Evolutionary conservation across 2,329 filamentous ascomycete species (phyloP), one percentile per base, ranked within the genome.

Genomic region (Ceratocystis colombiana): DNA sequence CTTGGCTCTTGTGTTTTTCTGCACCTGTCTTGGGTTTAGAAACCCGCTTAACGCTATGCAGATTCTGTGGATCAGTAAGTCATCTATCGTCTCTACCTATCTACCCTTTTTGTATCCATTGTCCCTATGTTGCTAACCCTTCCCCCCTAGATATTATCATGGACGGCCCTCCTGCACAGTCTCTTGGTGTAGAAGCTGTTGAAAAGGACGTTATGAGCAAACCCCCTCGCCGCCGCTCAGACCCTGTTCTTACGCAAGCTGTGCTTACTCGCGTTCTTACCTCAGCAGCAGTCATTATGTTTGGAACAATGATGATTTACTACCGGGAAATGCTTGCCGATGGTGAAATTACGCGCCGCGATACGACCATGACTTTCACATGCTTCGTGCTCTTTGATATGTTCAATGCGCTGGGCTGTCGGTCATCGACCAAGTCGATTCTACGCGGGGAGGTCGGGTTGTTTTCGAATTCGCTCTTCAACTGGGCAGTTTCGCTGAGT

Each of bases 351-450:
- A 95, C 88, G 0, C 89, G 90, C 62, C 90, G 95, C 71, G 94
- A 99, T 77, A 99, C 94, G 1, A 99, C 94, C 70, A 96, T 99
- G 89, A 97, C 94, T 0, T 99, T 99, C 74, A 99, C 94, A 5
- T 96, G 92, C 77, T 99, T 99, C 73, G 94, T 99, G 59, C 84
- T 99, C 65, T 99, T 97, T 76, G 94, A 99, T 79, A 99, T 99
- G 94, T 96, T 97, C 80, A 97, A 99, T 76, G 94, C 94, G 1
- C 80, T 99, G 25, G 88, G 90, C 17, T 99, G 94, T 76, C 89
- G 94, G 61, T 95, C 89, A 6, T 92, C 96, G 73, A 86, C 84
- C 69, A 97, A 97, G 75, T 95, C 89, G 10, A 81, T 99, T 4
- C 82, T 99, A 2, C 82, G 88, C 30, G 93, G 94, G 50, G 92